phyloP scores from a whole-genome alignment of 208 protist species.

The Acanthamoeba culbertsoni region DNA sequence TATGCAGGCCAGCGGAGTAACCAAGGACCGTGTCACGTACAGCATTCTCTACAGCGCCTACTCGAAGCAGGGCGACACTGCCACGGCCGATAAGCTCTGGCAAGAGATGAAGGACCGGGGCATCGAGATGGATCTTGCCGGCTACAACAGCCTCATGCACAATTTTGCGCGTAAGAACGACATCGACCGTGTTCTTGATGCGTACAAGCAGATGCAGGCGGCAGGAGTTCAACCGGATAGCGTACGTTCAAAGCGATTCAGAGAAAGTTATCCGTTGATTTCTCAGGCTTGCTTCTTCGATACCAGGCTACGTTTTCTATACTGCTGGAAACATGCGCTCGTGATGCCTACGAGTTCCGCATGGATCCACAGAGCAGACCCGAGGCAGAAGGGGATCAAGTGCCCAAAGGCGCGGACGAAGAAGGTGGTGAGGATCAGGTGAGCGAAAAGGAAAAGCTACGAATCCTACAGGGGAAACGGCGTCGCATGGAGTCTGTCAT shows the following conservation, averaged over 20 bases:
- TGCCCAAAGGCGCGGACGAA: neutral
- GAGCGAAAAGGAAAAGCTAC: neutral
- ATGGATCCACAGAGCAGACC: neutral
- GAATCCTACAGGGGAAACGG: neutral
- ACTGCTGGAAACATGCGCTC: neutral
- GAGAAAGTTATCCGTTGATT: neutral
- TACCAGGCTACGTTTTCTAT: neutral
- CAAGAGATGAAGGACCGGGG: neutral
- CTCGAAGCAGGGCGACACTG: neutral
- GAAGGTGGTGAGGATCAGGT: neutral
- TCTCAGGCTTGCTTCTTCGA: neutral
- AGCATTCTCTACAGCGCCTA: neutral
- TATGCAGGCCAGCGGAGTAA: neutral
- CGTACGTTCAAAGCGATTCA: neutral
- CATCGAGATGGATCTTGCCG: neutral
- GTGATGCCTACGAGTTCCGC: neutral
- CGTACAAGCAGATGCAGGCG: slow-evolving; percentile 10
- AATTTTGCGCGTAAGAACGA: neutral
- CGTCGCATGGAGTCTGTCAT: neutral
- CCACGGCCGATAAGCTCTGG: neutral
- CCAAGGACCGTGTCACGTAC: neutral
- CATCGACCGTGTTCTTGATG: neutral
- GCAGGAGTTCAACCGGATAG: neutral
- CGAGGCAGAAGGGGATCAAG: neutral
- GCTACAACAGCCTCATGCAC: slow-evolving; percentile 12